Evolutionary conservation across 2,329 filamentous ascomycete genomes (phyloP).

Genomic region (Claviceps maximensis): DNA sequence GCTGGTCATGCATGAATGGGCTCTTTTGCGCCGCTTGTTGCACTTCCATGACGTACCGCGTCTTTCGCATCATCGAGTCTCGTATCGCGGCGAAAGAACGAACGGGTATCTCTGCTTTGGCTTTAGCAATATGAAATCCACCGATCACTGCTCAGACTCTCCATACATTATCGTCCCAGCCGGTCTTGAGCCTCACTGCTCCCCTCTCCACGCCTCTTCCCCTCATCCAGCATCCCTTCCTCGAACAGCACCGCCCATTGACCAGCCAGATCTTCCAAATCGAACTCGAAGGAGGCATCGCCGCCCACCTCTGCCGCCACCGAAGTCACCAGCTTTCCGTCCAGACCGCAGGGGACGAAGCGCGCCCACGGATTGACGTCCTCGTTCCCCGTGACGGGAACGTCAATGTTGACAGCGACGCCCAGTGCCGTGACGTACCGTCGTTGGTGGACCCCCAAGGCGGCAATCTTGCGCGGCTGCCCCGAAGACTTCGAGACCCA

Average conservation of each 20-base stretch:
- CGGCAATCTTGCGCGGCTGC: slow-evolving; percentile 61
- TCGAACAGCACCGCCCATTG: slow-evolving; percentile 23
- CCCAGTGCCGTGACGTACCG: slow-evolving; percentile 76
- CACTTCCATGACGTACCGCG: too few species aligned
- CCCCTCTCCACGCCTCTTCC: slow-evolving; percentile 12
- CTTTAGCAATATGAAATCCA: too few species aligned
- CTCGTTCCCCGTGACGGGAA: slow-evolving; percentile 33
- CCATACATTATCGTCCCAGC: not conserved
- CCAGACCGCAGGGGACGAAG: slow-evolving; percentile 83
- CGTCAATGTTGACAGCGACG: slow-evolving; percentile 63
- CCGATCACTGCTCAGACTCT: not conserved
- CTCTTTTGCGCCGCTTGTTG: too few species aligned
- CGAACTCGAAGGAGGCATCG: slow-evolving; percentile 10
- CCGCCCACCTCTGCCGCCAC: slow-evolving; percentile 39
- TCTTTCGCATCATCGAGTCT: too few species aligned
- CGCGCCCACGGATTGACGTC: slow-evolving; percentile 43
- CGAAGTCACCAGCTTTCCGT: slow-evolving; percentile 67
- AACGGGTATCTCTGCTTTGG: too few species aligned
- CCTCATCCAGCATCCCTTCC: slow-evolving; percentile 17
- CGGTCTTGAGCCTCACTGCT: not conserved
- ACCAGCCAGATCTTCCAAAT: slow-evolving; percentile 17
- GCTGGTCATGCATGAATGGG: too few species aligned
- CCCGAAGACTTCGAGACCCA: slow-evolving; percentile 42
- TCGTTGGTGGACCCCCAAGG: slow-evolving; percentile 81
- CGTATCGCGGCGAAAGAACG: too few species aligned